Evolutionary conservation across 225 moss, liverwort and hornwort genomes (phyloP), one percentile per base, ranked within the genome.

Genomic region (Ulota crispa): DNA sequence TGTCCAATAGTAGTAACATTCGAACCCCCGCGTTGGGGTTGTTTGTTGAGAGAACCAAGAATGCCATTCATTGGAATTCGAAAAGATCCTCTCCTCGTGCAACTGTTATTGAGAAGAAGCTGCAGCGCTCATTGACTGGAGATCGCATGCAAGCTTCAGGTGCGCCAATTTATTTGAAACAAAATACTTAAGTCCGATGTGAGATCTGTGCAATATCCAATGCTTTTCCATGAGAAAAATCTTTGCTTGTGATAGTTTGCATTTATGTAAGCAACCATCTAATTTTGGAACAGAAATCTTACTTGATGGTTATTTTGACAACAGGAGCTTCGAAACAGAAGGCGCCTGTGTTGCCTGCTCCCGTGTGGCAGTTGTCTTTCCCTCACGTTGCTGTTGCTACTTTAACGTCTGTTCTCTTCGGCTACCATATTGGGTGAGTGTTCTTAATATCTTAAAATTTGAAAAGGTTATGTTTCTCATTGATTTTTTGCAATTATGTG

Each of bases 321-420:
- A 36, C 59, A 89, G 89, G 82, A 20, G 31, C 26, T 24, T 76
- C 54, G 84, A 84, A 75, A 39, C 79, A 69, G 0, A 79, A 79
- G 24, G 73, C 68, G 62, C 87, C 87, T 18, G 83, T 2, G 50
- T 23, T 79, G 5, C 78, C 87, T 23, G 72, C 81, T 1, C 90
- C 90, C 7, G 87, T 81, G 23, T 90, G 90, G 90, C 87, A 87
- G 34, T 53, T 87, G 1, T 90, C 90, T 5, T 87, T 90, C 10
- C 90, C 87, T 11, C 90, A 90, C 30, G 90, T 90, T 72, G 90
- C 85, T 41, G 83, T 85, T 64, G 90, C 90, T 27, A 87, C 90
- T 23, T 28, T 90, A 1, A 81, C 90, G 1, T 87, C 90, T 9
- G 83, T 90, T 68, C 87, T 90, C 11, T 87, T 87, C 18, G 90